Evolutionary conservation across 176 grass and related monocot genomes (phyloP).

Genomic region (Phoenix roebelenii): DNA sequence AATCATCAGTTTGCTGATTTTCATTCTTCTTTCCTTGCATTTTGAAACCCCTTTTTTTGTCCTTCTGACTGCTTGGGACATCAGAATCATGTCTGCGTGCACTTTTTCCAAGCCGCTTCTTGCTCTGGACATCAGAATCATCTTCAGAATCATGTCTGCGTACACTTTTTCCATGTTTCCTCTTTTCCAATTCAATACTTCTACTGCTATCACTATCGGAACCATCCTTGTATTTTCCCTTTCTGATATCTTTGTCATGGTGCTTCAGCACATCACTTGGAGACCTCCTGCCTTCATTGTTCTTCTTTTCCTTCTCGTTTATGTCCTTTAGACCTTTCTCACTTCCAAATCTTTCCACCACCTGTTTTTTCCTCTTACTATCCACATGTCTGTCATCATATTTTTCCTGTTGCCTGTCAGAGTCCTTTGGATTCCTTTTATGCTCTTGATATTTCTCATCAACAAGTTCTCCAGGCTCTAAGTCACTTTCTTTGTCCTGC

Average conservation of each 20-base stretch:
- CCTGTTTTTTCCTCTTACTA: neutral
- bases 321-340: conserved; percentile 11
- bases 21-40: conserved; percentile 1
- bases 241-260: conserved; percentile 20
- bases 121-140: conserved; percentile 7
- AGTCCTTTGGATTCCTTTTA: conserved; percentile 12
- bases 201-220: conserved; percentile 25
- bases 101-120: no score
- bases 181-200: neutral
- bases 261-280: conserved; percentile 1
- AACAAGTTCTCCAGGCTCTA: conserved; percentile 86
- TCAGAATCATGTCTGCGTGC: conserved; percentile 27
- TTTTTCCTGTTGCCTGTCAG: neutral
- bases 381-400: conserved; percentile 2
- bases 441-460: conserved; percentile 40
- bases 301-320: conserved; percentile 33
- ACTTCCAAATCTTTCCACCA: conserved; percentile 2
- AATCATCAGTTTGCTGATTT: conserved; percentile 18
- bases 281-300: conserved; percentile 11
- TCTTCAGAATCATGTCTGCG: conserved; percentile 21
- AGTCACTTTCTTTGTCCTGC: conserved; percentile 54
- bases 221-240: conserved; percentile 27
- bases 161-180: conserved; percentile 12
- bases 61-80: conserved; percentile 20
- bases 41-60: neutral